Evolutionary conservation across 2,329 filamentous ascomycete genomes (phyloP).

Genomic region (Cladophialophora immunda): DNA sequence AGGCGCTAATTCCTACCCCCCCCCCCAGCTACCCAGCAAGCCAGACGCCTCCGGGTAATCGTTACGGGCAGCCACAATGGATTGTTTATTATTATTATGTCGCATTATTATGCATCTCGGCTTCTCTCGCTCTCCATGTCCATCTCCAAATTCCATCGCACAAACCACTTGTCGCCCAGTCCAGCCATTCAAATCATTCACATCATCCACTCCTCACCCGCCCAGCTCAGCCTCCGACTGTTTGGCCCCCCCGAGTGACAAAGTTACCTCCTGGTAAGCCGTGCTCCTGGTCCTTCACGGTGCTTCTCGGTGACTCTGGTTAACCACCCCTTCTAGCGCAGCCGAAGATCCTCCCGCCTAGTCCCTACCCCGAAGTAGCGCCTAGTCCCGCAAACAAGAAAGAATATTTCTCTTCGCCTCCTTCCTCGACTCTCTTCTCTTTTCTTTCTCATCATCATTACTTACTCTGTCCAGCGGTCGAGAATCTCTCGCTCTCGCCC

Average conservation of each 20-base stretch:
- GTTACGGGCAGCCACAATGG: not conserved
- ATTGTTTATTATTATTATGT: not conserved
- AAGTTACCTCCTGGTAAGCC: not conserved
- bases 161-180: not conserved
- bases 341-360: constrained; percentile 2
- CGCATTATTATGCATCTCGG: constrained; percentile 32
- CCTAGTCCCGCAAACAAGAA: constrained; percentile 2
- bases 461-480: constrained; percentile 29
- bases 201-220: not conserved
- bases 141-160: constrained; percentile 20
- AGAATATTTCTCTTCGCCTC: constrained; percentile 34
- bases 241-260: not conserved
- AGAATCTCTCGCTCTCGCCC: constrained; percentile 31
- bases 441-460: constrained; percentile 36
- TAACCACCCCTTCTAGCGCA: constrained; percentile 14
- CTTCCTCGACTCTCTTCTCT: constrained; percentile 28
- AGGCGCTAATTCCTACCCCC: not conserved
- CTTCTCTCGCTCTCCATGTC: constrained; percentile 29
- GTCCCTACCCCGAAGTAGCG: constrained; percentile 1
- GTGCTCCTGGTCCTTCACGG: not conserved
- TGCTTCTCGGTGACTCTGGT: constrained; percentile 4
- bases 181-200: not conserved
- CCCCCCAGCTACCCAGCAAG: not conserved
- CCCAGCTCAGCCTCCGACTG: not conserved
- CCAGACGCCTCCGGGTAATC: not conserved